phyloP scores from a whole-genome alignment of 306 rosid species.

The Trifolium dubium region DNA sequence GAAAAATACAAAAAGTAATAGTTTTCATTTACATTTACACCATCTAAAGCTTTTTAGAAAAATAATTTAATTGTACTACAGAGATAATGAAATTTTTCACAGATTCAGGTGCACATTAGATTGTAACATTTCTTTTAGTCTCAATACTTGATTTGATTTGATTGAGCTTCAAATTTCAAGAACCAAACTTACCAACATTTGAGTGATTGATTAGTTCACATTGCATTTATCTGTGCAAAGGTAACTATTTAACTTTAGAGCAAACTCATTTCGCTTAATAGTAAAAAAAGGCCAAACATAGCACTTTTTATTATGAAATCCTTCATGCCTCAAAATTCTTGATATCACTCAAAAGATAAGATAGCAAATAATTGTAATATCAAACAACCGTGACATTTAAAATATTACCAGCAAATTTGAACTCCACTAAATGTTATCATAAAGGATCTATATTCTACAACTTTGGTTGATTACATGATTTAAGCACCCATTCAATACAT shows the following conservation, averaged over 20 bases:
- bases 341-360: too few species aligned
- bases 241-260: neutral
- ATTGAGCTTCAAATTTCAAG: neutral
- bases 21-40: conserved; percentile 5
- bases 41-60: neutral
- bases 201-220: neutral
- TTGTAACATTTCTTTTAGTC: neutral
- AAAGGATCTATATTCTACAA: too few species aligned
- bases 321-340: neutral
- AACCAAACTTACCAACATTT: conserved; percentile 4
- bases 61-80: conserved; percentile 8
- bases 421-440: too few species aligned
- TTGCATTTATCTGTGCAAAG: neutral
- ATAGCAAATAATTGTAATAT: too few species aligned
- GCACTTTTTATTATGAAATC: neutral
- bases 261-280: neutral
- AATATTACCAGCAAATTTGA: too few species aligned
- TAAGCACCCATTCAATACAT: too few species aligned
- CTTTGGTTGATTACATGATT: too few species aligned
- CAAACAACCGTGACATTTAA: too few species aligned
- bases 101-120: neutral
- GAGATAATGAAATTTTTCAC: neutral
- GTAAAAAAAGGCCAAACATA: too few species aligned
- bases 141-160: neutral
- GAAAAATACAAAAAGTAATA: neutral